These are phyloP conservation scores for Biscogniauxia mediterranea DNA, from an alignment of 2,329 filamentous ascomycete species.

Conservation along the genomic window DNA sequence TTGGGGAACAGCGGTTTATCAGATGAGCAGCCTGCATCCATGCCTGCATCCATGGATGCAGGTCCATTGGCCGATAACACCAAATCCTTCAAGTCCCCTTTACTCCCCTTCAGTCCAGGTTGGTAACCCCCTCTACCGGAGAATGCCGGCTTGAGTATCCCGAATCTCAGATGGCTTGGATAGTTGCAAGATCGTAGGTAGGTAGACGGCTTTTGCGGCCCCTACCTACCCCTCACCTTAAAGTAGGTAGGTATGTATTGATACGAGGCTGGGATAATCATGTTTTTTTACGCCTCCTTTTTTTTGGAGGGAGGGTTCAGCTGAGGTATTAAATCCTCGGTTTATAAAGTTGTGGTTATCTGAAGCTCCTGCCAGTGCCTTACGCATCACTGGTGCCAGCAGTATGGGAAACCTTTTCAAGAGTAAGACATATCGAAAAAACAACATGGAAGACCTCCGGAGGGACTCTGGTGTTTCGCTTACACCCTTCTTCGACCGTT, in stretches of 20 bases:
- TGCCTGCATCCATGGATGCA: background rate
- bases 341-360: background rate
- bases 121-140: background rate
- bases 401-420: background rate
- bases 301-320: background rate
- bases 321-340: background rate
- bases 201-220: background rate
- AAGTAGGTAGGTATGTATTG: background rate
- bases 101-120: background rate
- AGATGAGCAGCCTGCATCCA: background rate
- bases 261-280: background rate
- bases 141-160: background rate
- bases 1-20: background rate
- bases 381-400: too few relatives aligned
- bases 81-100: too few relatives aligned
- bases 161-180: background rate
- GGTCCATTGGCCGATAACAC: background rate
- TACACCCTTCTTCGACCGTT: constrained; percentile 30
- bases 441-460: constrained; percentile 21
- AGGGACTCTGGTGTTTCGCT: constrained; percentile 28
- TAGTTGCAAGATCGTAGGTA: background rate
- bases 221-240: background rate
- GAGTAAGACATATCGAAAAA: background rate
- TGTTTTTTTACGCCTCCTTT: background rate
- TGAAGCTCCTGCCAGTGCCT: too few relatives aligned